Evolutionary conservation across 2,329 filamentous ascomycete species (phyloP), one percentile per base, ranked within the genome.

Genomic region (Fusarium sp.): DNA sequence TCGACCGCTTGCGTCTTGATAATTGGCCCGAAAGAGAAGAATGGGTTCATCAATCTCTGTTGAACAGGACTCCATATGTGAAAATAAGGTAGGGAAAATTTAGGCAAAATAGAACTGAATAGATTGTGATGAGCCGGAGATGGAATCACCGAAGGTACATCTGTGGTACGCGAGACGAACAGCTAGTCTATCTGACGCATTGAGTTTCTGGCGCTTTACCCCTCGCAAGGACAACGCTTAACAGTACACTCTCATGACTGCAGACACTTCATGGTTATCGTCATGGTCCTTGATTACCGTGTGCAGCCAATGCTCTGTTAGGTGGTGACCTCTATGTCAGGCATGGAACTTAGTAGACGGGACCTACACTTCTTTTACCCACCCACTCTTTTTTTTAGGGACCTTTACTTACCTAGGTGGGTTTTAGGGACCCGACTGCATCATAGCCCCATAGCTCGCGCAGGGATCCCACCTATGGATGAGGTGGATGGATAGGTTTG

Each of bases 371-470:
- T 45, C 8, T 25, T 53, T 66, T 57, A 58, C 54, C 52, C 65
- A 69, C 65, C 40, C 66, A 66, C 50, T 61, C 56, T 54, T 48
- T 40, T 48, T 39, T 62, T 49, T 56, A 62, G 66, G 65, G 55
- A 58, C 60, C 41, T 63, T 51, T 15, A 29, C 53, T 20, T 56
- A 17, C 29, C 29, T 52, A 46, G 37, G 25, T 33, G 53, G 37
- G 25, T 33, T 45, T 56, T 46, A 56, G 55, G 41, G 41, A 47
- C 21, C 55, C 33, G 21, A 58, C 70, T 74, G 72, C 72, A 74
- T 74, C 72, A 74, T 74, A 69, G 70, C 72, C 72, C 72, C 71
- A 66, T 72, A 55, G 70, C 66, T 70, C 71, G 60, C 66, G 58
- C 58, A 63, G 61, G 58, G 58, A 61, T 58, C 56, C 56, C 41